A percentile compares a stretch with the other conserved stretches of the same genome.
These are phyloP conservation scores for Cercospora sp. DNA, from an alignment of 2,329 filamentous ascomycete genomes.

Conservation along the genomic window DNA sequence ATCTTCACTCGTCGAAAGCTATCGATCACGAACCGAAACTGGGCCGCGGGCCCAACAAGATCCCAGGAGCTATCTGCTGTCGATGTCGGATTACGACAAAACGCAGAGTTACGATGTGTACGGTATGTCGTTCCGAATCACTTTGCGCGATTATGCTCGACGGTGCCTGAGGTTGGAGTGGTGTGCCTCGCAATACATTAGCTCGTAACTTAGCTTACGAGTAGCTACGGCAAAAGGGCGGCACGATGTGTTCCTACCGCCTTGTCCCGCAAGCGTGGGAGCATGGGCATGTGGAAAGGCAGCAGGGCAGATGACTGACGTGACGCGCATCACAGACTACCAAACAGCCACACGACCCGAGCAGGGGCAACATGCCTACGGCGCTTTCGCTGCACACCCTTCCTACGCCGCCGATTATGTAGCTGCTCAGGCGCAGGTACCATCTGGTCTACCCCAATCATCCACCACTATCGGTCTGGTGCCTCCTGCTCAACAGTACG, in stretches of 20 bases:
- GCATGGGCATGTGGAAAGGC: constrained; percentile 29
- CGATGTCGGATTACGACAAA: constrained; percentile 83
- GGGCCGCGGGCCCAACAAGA: constrained; percentile 55
- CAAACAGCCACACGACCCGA: constrained; percentile 63
- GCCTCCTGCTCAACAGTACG: constrained; percentile 44
- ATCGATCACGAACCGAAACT: constrained; percentile 46
- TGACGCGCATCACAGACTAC: constrained; percentile 47
- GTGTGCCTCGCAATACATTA: constrained; percentile 17
- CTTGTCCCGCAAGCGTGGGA: constrained; percentile 22
- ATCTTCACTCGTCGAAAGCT: constrained; percentile 34
- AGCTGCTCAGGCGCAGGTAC: constrained; percentile 51
- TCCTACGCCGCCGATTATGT: constrained; percentile 52
- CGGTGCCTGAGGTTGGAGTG: constrained; percentile 14
- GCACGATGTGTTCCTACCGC: constrained; percentile 16
- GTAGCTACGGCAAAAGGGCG: constrained; percentile 12
- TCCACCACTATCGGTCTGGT: constrained; percentile 49
- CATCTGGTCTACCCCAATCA: constrained; percentile 49
- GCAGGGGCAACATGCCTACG: constrained; percentile 52
- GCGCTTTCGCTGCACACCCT: constrained; percentile 50
- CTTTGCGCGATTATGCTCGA: constrained; percentile 7
- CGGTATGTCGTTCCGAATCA: constrained; percentile 60
- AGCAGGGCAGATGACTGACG: constrained; percentile 47
- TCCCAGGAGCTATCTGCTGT: constrained; percentile 51
- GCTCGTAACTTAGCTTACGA: constrained; percentile 14
- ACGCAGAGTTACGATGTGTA: constrained; percentile 73